Evolutionary conservation across 352 stramenopile species (phyloP).

Genomic region (Blastocystis sp.): DNA sequence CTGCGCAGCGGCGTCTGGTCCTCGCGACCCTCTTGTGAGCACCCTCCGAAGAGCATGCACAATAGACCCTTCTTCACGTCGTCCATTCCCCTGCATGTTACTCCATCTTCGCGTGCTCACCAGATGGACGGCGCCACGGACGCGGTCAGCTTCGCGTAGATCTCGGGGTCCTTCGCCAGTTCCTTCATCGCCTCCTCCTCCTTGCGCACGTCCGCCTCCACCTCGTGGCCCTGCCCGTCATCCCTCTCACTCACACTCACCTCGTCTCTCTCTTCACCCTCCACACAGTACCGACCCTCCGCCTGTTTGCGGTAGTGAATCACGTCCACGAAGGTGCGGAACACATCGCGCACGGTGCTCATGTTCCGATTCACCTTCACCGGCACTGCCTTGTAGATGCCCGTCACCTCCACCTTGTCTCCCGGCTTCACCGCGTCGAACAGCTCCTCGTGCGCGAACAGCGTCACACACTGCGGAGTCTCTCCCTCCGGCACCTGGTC

Average conservation of each 20-base stretch:
- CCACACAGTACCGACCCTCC: constrained; percentile 46
- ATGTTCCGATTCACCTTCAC: constrained; percentile 87
- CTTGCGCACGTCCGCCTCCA: constrained; percentile 70
- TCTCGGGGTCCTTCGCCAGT: constrained; percentile 75
- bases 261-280: constrained; percentile 26
- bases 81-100: constrained; percentile 87
- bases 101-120: constrained; percentile 12
- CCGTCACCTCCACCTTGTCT: constrained; percentile 90
- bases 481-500: constrained; percentile 95
- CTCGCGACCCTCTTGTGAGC: constrained; percentile 71
- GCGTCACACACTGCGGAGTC: constrained; percentile 89
- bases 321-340: constrained; percentile 97
- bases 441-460: constrained; percentile 96
- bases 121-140: constrained; percentile 85
- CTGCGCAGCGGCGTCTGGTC: constrained; percentile 78
- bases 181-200: constrained; percentile 53
- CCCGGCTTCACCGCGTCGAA: constrained; percentile 92
- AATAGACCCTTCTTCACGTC: constrained; percentile 97
- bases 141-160: constrained; percentile 79
- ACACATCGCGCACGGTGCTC: constrained; percentile 90
- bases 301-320: constrained; percentile 90
- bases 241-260: constrained; percentile 7
- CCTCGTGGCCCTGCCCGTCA: constrained; percentile 57
- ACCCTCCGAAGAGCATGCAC: constrained; percentile 97
- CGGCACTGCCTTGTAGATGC: constrained; percentile 92